Base-by-base conservation (phyloP, 2,329 filamentous ascomycete genomes). In the Verticillium zaregamsianum region DNA sequence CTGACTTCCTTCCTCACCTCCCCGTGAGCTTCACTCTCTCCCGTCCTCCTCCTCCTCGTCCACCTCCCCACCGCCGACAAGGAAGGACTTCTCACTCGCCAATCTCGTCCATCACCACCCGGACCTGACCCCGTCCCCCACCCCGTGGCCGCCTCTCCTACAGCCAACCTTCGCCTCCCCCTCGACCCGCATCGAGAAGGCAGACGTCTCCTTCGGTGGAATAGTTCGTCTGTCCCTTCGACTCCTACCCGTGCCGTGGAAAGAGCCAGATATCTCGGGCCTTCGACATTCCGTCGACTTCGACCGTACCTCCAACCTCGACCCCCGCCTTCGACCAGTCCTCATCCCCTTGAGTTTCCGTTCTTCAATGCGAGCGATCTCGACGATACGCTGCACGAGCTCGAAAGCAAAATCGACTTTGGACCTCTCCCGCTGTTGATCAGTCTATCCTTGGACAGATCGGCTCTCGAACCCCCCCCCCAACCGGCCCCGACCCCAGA, bases 321-420 rank as follows among this genome's bases (percentile, higher is more conserved):
- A 28, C 20, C 32, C 28, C 35, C 20, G 15, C 56, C 28, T 28
- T 39, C 35, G 33, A 20, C 33, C 33, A 31, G 15, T 23, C 12
- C 55, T 25, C 39, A 25, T 11, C n/a, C 25, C n/a, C 57, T 31
- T 39, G 33, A 35, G 20, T 45, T 32, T n/a, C 39, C 57, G 12
- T 40, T 45, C 56, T 58, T 39, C 57, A 45, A 58, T 58, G 57
- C 57, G 39, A 58, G 45, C 57, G 35, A n/a, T 33, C 25, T 58
- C 37, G 37, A 58, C 57, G 45, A 31, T 20, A 39, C 23, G 57
- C 37, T 49, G 57, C 6, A 23, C 45, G 57, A 58, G 39, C 37
- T 49, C 57, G 57, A 58, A 12, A 31, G 32, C 39, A 7, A 45
- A 12, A 28, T 28, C 37, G 25, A 32, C 28, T 14, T 25, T 32